Conservation (phyloP, 768 basidiomycete genomes). For the Suillus variegatus region DNA sequence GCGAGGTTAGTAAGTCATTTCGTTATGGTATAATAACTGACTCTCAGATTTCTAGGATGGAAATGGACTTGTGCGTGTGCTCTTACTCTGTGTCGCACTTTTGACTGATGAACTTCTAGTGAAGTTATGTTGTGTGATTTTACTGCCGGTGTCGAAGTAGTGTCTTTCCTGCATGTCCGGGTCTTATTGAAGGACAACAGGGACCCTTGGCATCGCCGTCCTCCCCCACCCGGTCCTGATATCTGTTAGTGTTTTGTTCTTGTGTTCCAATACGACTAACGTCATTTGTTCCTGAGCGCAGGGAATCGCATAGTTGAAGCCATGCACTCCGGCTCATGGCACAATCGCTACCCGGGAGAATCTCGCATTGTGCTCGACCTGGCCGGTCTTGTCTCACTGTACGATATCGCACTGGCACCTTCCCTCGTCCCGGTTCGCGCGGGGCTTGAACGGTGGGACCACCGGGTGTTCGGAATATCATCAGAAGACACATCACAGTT, state of each 20-base stretch:
- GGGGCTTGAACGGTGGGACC: conserved; percentile 20
- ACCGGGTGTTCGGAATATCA: conserved; percentile 19
- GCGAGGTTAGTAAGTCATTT: conserved; percentile 20
- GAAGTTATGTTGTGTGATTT: conserved; percentile 54
- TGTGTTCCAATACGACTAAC: background rate
- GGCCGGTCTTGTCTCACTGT: conserved; percentile 26
- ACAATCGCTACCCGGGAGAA: conserved; percentile 28
- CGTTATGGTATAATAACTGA: background rate
- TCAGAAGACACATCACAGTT: conserved; percentile 11
- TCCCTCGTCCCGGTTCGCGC: conserved; percentile 18
- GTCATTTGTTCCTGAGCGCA: background rate
- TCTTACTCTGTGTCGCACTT: background rate
- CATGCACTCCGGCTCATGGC: conserved; percentile 23
- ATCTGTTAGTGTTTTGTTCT: background rate
- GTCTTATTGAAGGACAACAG: background rate
- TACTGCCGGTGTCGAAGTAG: conserved; percentile 36
- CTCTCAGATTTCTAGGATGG: conserved; percentile 17
- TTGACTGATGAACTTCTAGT: conserved; percentile 23
- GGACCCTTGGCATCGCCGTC: background rate
- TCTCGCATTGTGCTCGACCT: conserved; percentile 26
- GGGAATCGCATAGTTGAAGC: conserved; percentile 10
- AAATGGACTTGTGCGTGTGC: conserved; percentile 35
- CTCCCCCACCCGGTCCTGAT: background rate
- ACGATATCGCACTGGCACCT: conserved; percentile 23
- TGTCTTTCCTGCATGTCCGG: conserved; percentile 41